phyloP scores from a whole-genome alignment of 139 green algal genomes.

The Chlorella sorokiniana region DNA sequence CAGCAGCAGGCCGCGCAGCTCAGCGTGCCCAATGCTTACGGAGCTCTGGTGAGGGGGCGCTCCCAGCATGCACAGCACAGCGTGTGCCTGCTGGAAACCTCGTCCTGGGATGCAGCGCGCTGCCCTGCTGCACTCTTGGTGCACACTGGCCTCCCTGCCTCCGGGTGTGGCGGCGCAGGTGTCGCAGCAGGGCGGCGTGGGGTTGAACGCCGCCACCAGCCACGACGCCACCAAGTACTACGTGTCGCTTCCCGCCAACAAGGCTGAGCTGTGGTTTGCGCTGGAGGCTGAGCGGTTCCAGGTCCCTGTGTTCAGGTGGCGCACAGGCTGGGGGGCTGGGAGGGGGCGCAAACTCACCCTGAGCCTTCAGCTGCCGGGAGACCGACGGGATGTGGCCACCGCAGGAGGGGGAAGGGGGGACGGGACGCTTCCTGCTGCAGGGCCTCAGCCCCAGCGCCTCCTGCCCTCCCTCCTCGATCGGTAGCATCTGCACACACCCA shows the following conservation, averaged over 20 bases:
- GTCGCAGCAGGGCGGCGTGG: conserved; percentile 64
- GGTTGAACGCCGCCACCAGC: conserved; percentile 87
- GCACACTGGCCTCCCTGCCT: too few species aligned
- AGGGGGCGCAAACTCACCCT: too few species aligned
- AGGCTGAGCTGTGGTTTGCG: conserved; percentile 90
- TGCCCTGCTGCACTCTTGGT: background rate
- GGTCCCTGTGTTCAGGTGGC: conserved; percentile 34
- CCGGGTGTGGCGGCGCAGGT: background rate
- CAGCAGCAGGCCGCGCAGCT: conserved; percentile 55
- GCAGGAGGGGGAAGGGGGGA: too few species aligned
- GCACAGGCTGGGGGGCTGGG: too few species aligned
- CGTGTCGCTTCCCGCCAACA: conserved; percentile 65
- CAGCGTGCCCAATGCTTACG: conserved; percentile 80
- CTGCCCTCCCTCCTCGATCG: too few species aligned
- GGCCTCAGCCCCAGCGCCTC: too few species aligned
- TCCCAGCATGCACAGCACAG: background rate
- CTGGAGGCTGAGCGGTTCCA: conserved; percentile 86
- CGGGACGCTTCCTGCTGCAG: too few species aligned
- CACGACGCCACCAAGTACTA: conserved; percentile 86
- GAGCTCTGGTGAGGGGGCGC: conserved; percentile 59
- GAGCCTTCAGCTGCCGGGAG: too few species aligned
- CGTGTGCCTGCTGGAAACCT: background rate
- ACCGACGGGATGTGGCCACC: too few species aligned
- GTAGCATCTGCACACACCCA: background rate
- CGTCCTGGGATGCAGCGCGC: background rate